Evolutionary conservation across 2,329 filamentous ascomycete genomes (phyloP).

Genomic region (Neophaeococcomyces aloes): DNA sequence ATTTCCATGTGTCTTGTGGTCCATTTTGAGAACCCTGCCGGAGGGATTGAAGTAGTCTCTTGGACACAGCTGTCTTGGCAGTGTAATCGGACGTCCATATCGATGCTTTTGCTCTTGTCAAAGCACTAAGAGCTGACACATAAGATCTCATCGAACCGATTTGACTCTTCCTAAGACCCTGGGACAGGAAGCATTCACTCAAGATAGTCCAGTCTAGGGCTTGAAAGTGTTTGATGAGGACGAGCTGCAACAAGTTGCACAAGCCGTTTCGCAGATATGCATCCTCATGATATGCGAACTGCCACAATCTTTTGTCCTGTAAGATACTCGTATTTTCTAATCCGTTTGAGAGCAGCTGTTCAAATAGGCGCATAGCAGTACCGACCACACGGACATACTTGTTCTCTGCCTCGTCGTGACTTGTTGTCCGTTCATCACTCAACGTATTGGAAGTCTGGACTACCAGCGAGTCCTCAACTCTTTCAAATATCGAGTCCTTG

Average conservation of each 20-base stretch:
- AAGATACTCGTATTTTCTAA: constrained; percentile 41
- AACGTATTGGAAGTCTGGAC: constrained; percentile 71
- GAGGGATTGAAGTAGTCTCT: constrained; percentile 59
- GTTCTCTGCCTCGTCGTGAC: constrained; percentile 68
- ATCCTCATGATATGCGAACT: constrained; percentile 47
- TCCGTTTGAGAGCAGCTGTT: constrained; percentile 36
- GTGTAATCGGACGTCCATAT: constrained; percentile 62
- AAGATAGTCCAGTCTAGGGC: constrained; percentile 53
- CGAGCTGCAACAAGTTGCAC: constrained; percentile 46
- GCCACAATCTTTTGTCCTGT: constrained; percentile 50
- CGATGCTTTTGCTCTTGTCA: constrained; percentile 56
- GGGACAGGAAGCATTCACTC: constrained; percentile 60
- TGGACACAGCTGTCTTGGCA: constrained; percentile 46
- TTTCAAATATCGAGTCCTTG: constrained; percentile 69
- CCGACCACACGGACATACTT: constrained; percentile 75
- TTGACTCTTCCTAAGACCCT: constrained; percentile 64
- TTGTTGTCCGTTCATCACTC: constrained; percentile 80
- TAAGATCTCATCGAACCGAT: constrained; percentile 63
- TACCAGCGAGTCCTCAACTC: constrained; percentile 63
- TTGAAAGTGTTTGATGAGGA: constrained; percentile 38
- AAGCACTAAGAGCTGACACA: constrained; percentile 51
- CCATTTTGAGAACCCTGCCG: constrained; percentile 78
- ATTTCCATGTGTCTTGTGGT: constrained; percentile 60
- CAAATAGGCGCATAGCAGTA: constrained; percentile 46
- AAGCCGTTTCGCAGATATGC: constrained; percentile 47